These are phyloP conservation scores for Dillenia suffruticosa DNA, from an alignment of 164 flowering plant genomes.

Conservation along the genomic window DNA sequence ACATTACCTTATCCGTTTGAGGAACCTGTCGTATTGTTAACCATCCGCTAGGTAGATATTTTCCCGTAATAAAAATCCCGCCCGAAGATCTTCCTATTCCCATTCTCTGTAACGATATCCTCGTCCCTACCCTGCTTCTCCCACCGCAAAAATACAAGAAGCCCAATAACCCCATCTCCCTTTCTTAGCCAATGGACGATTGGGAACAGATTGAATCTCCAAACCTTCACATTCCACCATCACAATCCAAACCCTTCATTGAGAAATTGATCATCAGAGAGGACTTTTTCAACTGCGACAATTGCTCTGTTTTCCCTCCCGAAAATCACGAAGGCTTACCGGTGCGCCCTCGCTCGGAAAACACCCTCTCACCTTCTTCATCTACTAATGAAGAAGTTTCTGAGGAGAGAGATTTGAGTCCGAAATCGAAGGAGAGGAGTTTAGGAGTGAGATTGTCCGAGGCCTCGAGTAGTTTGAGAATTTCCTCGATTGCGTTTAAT, in stretches of 20 bases:
- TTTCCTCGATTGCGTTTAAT: conserved; percentile 1
- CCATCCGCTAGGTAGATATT: no score
- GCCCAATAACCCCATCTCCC: no score
- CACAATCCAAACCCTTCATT: background rate
- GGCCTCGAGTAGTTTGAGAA: background rate
- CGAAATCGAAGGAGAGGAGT: background rate
- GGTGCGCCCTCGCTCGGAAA: background rate
- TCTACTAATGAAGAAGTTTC: background rate
- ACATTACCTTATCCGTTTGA: no score
- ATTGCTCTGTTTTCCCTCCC: conserved; percentile 14
- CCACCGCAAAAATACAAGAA: no score
- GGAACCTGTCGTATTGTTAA: no score
- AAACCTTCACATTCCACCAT: background rate
- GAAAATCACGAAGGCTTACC: conserved; percentile 11
- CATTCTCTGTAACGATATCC: no score
- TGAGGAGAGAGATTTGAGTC: background rate
- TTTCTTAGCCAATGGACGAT: background rate
- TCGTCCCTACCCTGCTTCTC: no score
- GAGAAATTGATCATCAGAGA: background rate
- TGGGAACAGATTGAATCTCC: conserved; percentile 17
- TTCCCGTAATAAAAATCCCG: no score
- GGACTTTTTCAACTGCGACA: background rate
- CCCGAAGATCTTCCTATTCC: no score
- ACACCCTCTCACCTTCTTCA: background rate
- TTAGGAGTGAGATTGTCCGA: conserved; percentile 6